Evolutionary conservation across 1,284 basidiomycete species (phyloP).

Genomic region (Xerocomus alliaceus): DNA sequence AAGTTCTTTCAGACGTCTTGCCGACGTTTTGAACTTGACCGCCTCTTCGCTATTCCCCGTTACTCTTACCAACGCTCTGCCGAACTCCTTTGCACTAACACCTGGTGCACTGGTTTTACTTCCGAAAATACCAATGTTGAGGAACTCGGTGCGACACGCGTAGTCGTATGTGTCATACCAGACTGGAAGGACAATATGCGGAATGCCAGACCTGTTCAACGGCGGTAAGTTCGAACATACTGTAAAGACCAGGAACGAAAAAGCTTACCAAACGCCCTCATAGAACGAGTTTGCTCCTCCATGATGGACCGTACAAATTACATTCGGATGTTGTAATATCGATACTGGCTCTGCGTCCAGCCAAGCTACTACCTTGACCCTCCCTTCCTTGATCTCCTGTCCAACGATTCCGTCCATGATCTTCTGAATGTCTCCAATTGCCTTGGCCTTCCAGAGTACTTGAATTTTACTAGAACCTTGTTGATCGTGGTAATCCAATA

Average conservation of each 20-base stretch:
- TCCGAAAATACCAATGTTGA: constrained; percentile 22
- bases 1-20: constrained; percentile 10
- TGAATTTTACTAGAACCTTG: background rate
- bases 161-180: constrained; percentile 29
- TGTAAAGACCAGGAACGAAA: no score
- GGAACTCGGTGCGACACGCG: constrained; percentile 11
- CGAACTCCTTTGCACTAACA: constrained; percentile 17
- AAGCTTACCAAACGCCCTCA: constrained; percentile 21
- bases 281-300: constrained; percentile 28
- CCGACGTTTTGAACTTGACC: constrained; percentile 1
- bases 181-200: constrained; percentile 19
- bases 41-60: constrained; percentile 17
- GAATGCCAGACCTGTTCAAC: constrained; percentile 7
- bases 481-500: constrained; percentile 11
- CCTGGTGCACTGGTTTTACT: constrained; percentile 10
- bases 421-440: background rate
- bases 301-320: constrained; percentile 24
- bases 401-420: constrained; percentile 4
- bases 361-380: constrained; percentile 12
- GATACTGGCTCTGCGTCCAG: constrained; percentile 16
- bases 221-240: background rate
- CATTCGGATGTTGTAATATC: constrained; percentile 21
- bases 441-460: constrained; percentile 17
- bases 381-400: constrained; percentile 2
- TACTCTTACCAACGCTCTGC: constrained; percentile 11